phyloP scores from a whole-genome alignment of 441 rosid genomes.

The Brassica hybrid region DNA sequence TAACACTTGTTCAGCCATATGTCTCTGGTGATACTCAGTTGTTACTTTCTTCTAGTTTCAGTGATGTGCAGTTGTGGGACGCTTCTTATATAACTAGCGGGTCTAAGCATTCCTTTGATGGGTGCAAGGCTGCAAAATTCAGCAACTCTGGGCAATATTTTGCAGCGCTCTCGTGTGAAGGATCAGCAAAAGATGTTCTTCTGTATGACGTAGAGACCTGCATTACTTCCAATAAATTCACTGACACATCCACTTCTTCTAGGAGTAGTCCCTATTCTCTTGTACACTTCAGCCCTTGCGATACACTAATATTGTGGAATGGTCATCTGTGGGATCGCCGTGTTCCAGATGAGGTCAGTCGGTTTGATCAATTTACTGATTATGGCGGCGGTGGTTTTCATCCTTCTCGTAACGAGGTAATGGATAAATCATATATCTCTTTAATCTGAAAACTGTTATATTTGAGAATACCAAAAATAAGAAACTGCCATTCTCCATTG shows the following conservation, averaged over 20 bases:
- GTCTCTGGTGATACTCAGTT: constrained; percentile 67
- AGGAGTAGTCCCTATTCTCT: constrained; percentile 82
- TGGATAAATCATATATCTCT: constrained; percentile 12
- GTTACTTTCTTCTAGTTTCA: constrained; percentile 86
- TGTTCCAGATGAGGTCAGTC: constrained; percentile 58
- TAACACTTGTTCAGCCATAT: constrained; percentile 78
- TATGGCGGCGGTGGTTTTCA: constrained; percentile 99
- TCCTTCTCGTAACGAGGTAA: constrained; percentile 99
- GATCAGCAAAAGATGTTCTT: constrained; percentile 74
- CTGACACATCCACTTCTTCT: constrained; percentile 72
- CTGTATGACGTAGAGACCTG: constrained; percentile 85
- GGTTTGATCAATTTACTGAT: constrained; percentile 94
- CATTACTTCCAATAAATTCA: constrained; percentile 50
- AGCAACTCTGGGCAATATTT: constrained; percentile 82
- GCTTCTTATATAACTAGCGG: constrained; percentile 75
- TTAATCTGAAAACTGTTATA: constrained; percentile 6
- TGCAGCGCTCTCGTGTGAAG: constrained; percentile 76
- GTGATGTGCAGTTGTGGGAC: constrained; percentile 93
- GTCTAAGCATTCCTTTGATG: constrained; percentile 76
- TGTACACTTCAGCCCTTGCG: constrained; percentile 91
- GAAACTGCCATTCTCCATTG: not conserved
- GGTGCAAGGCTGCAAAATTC: constrained; percentile 92
- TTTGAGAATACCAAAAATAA: constrained; percentile 8
- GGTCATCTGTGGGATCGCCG: constrained; percentile 93
- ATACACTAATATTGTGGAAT: constrained; percentile 90